Evolutionary conservation across 2,329 filamentous ascomycete genomes (phyloP).

Genomic region (Aspergillus quadrilineatus): DNA sequence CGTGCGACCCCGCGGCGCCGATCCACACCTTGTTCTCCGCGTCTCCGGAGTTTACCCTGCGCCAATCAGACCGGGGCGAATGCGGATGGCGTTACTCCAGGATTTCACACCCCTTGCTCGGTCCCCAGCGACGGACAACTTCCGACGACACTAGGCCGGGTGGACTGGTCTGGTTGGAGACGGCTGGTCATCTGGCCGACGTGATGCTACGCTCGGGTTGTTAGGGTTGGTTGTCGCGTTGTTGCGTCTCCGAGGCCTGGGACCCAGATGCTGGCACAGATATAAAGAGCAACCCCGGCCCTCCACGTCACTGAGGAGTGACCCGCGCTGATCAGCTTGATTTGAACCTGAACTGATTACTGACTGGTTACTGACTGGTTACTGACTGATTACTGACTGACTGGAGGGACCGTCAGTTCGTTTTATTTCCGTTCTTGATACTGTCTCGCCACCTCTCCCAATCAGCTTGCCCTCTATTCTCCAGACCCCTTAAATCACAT

Average conservation of each 20-base stretch:
- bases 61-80: background rate
- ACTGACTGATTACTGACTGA: too few relatives aligned
- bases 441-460: too few relatives aligned
- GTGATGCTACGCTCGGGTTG: background rate
- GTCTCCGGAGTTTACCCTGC: background rate
- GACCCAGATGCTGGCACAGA: too few relatives aligned
- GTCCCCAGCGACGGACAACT: constrained; percentile 1
- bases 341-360: too few relatives aligned
- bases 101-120: background rate
- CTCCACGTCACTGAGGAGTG: too few relatives aligned
- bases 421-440: too few relatives aligned
- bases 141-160: background rate
- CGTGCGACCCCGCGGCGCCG: background rate
- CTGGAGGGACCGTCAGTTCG: too few relatives aligned
- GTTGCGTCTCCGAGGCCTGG: background rate
- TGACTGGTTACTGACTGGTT: too few relatives aligned
- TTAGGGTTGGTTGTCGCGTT: background rate
- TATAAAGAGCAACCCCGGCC: too few relatives aligned
- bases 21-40: background rate
- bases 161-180: background rate
- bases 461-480: background rate
- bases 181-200: background rate
- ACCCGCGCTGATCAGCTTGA: too few relatives aligned
- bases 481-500: background rate
- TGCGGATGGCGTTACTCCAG: background rate